A percentile compares a stretch with the other conserved stretches of the same genome.
These are phyloP conservation scores for Thalassiosira allenii DNA, from an alignment of 352 stramenopile species.

Conservation along the genomic window DNA sequence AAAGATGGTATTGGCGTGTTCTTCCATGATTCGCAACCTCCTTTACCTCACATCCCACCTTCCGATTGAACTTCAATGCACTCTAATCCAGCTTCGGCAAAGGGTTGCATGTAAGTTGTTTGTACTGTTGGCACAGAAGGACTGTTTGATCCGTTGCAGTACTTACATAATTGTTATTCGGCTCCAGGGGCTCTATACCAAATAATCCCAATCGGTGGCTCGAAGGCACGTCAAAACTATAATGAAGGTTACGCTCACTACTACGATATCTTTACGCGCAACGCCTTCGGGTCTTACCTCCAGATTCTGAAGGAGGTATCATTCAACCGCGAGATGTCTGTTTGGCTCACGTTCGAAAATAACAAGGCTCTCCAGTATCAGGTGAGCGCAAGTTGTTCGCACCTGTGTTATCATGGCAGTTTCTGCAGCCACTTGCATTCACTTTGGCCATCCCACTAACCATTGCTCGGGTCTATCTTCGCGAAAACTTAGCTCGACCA, in stretches of 20 bases:
- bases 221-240: background rate
- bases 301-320: slow-evolving; percentile 74
- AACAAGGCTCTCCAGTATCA: slow-evolving; percentile 32
- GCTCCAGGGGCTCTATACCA: slow-evolving; percentile 38
- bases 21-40: too few species aligned
- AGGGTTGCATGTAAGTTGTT: slow-evolving; percentile 73
- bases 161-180: too few species aligned
- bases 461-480: too few species aligned
- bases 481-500: too few species aligned
- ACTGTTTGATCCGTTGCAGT: too few species aligned
- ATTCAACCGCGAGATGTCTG: slow-evolving; percentile 68
- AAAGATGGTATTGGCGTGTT: too few species aligned
- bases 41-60: too few species aligned
- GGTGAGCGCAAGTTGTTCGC: background rate
- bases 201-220: slow-evolving; percentile 5
- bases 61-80: too few species aligned
- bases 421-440: too few species aligned
- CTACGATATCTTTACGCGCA: slow-evolving; percentile 72
- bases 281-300: slow-evolving; percentile 78
- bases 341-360: slow-evolving; percentile 55
- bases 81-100: slow-evolving; percentile 63
- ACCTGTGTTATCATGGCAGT: slow-evolving; percentile 8
- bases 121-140: too few species aligned
- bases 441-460: too few species aligned
- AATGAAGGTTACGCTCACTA: slow-evolving; percentile 51